These are phyloP conservation scores for Tolypocladium ovalisporum DNA, from an alignment of 2,329 filamentous ascomycete genomes.

Conservation along the genomic window DNA sequence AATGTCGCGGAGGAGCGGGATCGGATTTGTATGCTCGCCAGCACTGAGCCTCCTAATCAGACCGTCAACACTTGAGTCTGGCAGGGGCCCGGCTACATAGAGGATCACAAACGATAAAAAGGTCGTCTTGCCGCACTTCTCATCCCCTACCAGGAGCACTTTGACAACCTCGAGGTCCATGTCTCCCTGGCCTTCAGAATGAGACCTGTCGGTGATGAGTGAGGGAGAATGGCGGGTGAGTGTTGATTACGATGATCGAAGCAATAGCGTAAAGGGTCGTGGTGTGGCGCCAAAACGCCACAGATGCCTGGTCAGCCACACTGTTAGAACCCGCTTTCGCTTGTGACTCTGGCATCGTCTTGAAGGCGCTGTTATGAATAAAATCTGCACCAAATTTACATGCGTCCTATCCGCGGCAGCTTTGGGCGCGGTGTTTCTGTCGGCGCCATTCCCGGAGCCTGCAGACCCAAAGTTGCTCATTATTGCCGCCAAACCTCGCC, in stretches of 20 bases:
- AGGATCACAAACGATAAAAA: conserved; percentile 44
- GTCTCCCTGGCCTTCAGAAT: no score
- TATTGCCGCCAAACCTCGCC: conserved; percentile 5
- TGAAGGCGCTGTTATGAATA: not conserved
- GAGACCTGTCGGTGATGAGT: not conserved
- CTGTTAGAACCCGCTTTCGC: not conserved
- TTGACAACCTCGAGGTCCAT: conserved; percentile 40
- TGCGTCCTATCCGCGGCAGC: conserved; percentile 14
- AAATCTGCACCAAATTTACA: conserved; percentile 8
- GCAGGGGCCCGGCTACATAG: conserved; percentile 1
- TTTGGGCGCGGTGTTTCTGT: conserved; percentile 15
- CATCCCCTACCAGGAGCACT: conserved; percentile 49
- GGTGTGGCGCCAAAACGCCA: not conserved
- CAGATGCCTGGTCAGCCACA: not conserved
- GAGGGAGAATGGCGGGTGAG: not conserved
- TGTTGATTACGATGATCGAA: not conserved
- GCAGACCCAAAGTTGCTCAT: not conserved
- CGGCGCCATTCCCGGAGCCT: conserved; percentile 7
- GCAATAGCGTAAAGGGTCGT: not conserved
- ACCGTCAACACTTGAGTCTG: conserved; percentile 3
- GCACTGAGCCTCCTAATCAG: conserved; percentile 39
- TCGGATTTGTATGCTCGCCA: conserved; percentile 27
- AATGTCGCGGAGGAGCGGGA: conserved; percentile 42
- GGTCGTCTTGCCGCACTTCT: conserved; percentile 48
- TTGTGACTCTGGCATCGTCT: not conserved